Conservation (phyloP, 225 moss, liverwort and hornwort species). For the Bryoerythrophyllum caledonicum region DNA sequence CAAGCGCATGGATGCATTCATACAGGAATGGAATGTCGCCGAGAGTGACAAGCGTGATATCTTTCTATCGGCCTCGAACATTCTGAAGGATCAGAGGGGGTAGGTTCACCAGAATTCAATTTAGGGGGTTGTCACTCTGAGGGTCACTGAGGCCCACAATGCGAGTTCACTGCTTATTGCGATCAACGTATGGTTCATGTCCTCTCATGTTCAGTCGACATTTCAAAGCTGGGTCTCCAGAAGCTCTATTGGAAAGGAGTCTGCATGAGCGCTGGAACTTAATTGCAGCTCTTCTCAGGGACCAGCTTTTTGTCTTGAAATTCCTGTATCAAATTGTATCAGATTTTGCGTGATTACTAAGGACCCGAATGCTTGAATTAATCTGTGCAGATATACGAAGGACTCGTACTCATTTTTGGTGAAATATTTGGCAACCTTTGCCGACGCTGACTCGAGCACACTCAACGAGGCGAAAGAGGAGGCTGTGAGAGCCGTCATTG, state of each 20-base stretch:
- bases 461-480: slow-evolving; percentile 88
- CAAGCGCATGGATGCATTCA: slow-evolving; percentile 89
- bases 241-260: background rate
- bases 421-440: slow-evolving; percentile 86
- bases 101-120: slow-evolving; percentile 24
- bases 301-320: background rate
- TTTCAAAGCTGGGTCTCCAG: background rate
- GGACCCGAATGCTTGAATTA: background rate
- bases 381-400: slow-evolving; percentile 46
- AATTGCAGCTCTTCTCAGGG: background rate
- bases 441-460: slow-evolving; percentile 81
- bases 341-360: background rate
- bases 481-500: slow-evolving; percentile 86
- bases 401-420: slow-evolving; percentile 89
- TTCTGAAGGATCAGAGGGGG: slow-evolving; percentile 95
- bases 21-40: slow-evolving; percentile 93
- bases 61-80: slow-evolving; percentile 81
- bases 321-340: background rate
- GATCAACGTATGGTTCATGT: slow-evolving; percentile 24
- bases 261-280: background rate
- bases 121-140: background rate
- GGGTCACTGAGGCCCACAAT: slow-evolving; percentile 23
- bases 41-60: slow-evolving; percentile 90
- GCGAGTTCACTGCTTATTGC: slow-evolving; percentile 16
- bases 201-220: background rate